Evolutionary conservation across 2,329 filamentous ascomycete species (phyloP).

Genomic region (Teratosphaeria epicoccoides): DNA sequence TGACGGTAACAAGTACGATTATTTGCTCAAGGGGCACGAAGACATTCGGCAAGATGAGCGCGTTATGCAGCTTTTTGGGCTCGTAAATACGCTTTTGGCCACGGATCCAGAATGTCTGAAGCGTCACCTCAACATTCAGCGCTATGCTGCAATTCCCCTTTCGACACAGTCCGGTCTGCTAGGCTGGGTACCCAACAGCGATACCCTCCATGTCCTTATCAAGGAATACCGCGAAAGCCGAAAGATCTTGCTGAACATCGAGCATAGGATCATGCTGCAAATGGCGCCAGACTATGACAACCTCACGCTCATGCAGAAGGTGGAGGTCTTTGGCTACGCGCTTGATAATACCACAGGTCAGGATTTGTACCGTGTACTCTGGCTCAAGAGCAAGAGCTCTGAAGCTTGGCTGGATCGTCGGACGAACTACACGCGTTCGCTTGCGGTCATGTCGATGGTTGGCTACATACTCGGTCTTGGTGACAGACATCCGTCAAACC

Average conservation of each 20-base stretch:
- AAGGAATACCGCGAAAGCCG: constrained; percentile 93
- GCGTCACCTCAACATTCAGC: constrained; percentile 89
- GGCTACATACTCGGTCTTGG: constrained; percentile 96
- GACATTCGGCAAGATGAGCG: constrained; percentile 98
- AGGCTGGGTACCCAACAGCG: constrained; percentile 94
- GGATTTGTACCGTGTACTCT: constrained; percentile 92
- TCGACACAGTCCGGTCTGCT: constrained; percentile 93
- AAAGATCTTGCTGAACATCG: constrained; percentile 96
- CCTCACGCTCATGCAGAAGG: constrained; percentile 98
- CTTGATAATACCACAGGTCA: constrained; percentile 98
- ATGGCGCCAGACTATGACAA: constrained; percentile 99
- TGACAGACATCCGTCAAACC: constrained; percentile 91
- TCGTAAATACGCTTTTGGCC: constrained; percentile 88
- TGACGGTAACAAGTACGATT: constrained; percentile 78
- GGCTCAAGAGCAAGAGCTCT: constrained; percentile 97
- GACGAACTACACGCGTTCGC: constrained; percentile 95
- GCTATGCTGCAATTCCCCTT: constrained; percentile 91
- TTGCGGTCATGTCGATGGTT: constrained; percentile 99
- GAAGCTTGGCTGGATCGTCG: constrained; percentile 95
- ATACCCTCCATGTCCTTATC: constrained; percentile 93
- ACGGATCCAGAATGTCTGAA: constrained; percentile 96
- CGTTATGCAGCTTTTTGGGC: constrained; percentile 97
- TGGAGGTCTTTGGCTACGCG: constrained; percentile 97
- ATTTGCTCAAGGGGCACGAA: constrained; percentile 95
- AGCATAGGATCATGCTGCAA: constrained; percentile 98